Evolutionary conservation across 116 monocot genomes (phyloP).

Genomic region (Dioscorea cayenensis): DNA sequence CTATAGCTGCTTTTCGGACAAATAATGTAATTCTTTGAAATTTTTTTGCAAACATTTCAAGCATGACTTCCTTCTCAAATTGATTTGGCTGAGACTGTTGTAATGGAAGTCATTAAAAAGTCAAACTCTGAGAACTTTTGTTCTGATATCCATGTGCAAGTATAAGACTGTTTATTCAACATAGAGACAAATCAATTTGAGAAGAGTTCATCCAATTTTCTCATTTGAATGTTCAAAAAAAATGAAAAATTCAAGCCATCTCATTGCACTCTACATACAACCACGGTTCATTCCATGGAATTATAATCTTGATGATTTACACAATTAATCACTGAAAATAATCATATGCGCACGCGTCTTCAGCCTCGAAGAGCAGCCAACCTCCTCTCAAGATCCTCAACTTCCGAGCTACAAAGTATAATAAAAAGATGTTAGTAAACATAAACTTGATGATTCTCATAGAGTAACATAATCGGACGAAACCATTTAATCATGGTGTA

Average conservation of each 20-base stretch:
- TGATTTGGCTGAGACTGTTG: not conserved
- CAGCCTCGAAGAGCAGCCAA: conserved; percentile 54
- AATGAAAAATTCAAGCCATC: too few species aligned
- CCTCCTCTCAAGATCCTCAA: conserved; percentile 57
- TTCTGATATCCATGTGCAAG: too few species aligned
- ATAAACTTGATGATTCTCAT: not conserved
- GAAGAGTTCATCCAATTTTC: too few species aligned
- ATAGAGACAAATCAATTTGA: not conserved
- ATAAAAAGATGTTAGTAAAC: not conserved
- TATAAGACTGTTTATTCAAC: not conserved
- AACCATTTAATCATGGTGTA: too few species aligned
- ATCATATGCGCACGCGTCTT: not conserved
- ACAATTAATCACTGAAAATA: too few species aligned
- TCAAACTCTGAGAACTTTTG: too few species aligned
- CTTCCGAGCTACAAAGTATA: conserved; percentile 36
- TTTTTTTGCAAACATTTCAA: not conserved
- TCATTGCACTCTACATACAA: too few species aligned
- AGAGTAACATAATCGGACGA: not conserved
- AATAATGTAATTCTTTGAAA: not conserved
- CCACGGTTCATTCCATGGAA: too few species aligned
- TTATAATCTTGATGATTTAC: too few species aligned
- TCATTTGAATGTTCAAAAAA: too few species aligned
- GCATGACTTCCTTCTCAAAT: not conserved
- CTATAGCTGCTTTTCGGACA: not conserved
- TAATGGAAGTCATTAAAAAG: not conserved